Evolutionary conservation across 2,329 filamentous ascomycete species (phyloP).

Genomic region (Aschersonia sp.): DNA sequence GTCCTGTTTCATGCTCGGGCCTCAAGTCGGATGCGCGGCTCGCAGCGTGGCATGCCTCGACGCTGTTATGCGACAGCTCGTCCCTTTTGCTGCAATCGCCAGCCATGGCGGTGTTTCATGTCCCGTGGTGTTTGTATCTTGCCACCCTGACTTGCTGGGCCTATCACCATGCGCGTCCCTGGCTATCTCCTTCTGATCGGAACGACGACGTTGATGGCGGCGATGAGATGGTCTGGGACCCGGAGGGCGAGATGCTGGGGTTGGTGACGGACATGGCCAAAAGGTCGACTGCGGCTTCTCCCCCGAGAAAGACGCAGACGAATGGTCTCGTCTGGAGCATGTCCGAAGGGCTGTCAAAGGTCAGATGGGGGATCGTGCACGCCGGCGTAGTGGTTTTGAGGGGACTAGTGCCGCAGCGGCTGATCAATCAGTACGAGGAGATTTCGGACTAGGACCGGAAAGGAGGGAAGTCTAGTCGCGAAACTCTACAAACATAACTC

Average conservation of each 20-base stretch:
- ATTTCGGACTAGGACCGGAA: not conserved
- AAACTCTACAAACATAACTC: too few relatives aligned
- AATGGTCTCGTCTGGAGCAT: slow-evolving; percentile 39
- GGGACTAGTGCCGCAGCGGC: slow-evolving; percentile 15
- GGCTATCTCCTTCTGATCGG: slow-evolving; percentile 1
- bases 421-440: slow-evolving; percentile 7
- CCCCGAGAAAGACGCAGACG: slow-evolving; percentile 28
- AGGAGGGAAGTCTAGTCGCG: too few relatives aligned
- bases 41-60: slow-evolving; percentile 38
- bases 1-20: too few relatives aligned
- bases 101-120: slow-evolving; percentile 31
- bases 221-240: slow-evolving; percentile 35
- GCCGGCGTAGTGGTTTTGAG: slow-evolving; percentile 42
- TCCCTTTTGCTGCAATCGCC: slow-evolving; percentile 34
- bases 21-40: slow-evolving; percentile 17
- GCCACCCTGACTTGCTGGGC: slow-evolving; percentile 43
- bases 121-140: slow-evolving; percentile 47
- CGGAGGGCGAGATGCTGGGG: slow-evolving; percentile 30
- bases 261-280: slow-evolving; percentile 24
- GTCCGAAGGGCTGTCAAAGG: slow-evolving; percentile 36
- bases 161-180: slow-evolving; percentile 29
- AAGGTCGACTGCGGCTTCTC: slow-evolving; percentile 11
- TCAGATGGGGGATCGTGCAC: slow-evolving; percentile 47
- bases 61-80: slow-evolving; percentile 31
- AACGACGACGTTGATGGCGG: slow-evolving; percentile 10